Evolutionary conservation across 345 rosid genomes (phyloP), one percentile per base, ranked within the genome.

Genomic region (Eucalyptus victrix): DNA sequence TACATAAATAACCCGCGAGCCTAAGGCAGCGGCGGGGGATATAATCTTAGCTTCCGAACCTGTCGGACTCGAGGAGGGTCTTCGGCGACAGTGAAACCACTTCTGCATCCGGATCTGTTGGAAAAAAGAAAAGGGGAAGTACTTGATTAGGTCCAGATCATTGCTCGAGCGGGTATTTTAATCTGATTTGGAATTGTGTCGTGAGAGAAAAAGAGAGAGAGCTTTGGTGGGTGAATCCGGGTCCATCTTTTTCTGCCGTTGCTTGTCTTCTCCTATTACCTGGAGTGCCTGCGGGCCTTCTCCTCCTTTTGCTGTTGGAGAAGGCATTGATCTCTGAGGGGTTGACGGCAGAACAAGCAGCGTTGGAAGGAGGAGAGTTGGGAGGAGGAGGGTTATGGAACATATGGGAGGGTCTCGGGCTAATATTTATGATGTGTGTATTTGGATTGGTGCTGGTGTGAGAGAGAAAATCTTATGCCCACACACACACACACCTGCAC

Each of bases 211-310:
- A 72, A 76, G 83, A 76, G 81, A 72, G 81, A 72, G 83, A 37
- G 83, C 28, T 37, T 76, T 76, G 26, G 8, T 12, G 28, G 28
- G 45, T 76, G 45, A 40, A 76, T 37, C 42, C 15, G 45, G 47
- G 47, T 76, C 28, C 45, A 76, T 76, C 83, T 76, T 76, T 76
- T 34, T 37, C 16, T 72, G 24, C 28, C 83, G 47, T 21, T 21
- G 47, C 58, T 10, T 6, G 28, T 37, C 83, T 76, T 11, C 28
- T 37, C 81, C 37, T 56, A 6, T 26, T 91, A 96, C 98, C 99
- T 93, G 98, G 99, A 76, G 98, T 95, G 49, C 99, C 99, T 37
- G 99, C 98, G 1, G 98, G 97, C 88, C 98, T 92, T 69, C 99
- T 89, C 91, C 94, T 95, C 87, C 97, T 94, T 92, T 96, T 97